phyloP scores from a whole-genome alignment of 129 eudicot genomes.

The Solidago caesia region DNA sequence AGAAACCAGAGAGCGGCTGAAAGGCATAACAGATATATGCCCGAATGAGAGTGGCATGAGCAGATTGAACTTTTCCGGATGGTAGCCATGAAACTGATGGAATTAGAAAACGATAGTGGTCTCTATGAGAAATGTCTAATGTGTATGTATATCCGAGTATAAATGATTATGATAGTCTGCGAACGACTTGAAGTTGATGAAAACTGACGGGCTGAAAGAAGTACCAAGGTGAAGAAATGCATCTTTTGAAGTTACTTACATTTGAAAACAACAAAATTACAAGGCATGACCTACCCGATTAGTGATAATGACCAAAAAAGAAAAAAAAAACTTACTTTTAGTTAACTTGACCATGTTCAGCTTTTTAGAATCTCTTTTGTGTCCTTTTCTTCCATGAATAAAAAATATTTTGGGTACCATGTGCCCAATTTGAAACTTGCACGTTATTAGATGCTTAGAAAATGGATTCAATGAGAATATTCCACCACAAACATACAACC shows the following conservation, averaged over 20 bases:
- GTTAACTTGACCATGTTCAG: too few species aligned
- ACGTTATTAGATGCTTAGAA: slow-evolving; percentile 37
- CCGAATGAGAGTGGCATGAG: slow-evolving; percentile 37
- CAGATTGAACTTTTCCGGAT: slow-evolving; percentile 39
- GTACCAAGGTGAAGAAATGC: slow-evolving; percentile 56
- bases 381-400: not conserved
- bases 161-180: slow-evolving; percentile 33
- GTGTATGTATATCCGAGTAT: slow-evolving; percentile 31
- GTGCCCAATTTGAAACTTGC: slow-evolving; percentile 35
- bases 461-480: slow-evolving; percentile 30
- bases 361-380: not conserved
- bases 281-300: too few species aligned
- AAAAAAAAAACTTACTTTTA: too few species aligned
- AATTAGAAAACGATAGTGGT: slow-evolving; percentile 58
- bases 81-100: slow-evolving; percentile 45
- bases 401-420: slow-evolving; percentile 1
- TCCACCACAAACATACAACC: slow-evolving; percentile 29
- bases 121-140: slow-evolving; percentile 56
- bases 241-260: not conserved
- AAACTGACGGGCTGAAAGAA: slow-evolving; percentile 44
- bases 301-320: too few species aligned
- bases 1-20: too few species aligned
- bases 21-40: slow-evolving; percentile 25
- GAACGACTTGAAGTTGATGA: slow-evolving; percentile 48
- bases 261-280: too few species aligned